Evolutionary conservation across 371 early-diverging fungal genomes (phyloP), one percentile per base, ranked within the genome.

Genomic region (Syncephalastrum racemosum): DNA sequence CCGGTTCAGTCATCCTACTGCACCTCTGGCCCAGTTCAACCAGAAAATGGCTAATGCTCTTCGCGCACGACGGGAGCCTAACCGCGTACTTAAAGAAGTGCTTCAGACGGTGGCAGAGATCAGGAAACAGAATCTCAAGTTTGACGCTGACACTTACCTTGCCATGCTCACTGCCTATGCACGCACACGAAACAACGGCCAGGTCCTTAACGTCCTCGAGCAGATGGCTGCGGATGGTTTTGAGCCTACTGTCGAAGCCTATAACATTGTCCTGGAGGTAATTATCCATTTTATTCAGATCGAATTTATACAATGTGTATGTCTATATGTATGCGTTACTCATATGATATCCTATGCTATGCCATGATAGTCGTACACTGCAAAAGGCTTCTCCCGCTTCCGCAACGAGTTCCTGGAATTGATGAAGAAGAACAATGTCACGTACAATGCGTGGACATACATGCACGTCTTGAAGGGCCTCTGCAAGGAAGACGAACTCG

Each of bases 101-200:
- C 44, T 68, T 20, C 57, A 53, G 3, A 63, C 71, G 39, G 53
- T 66, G 8, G 43, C 55, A 2, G 70, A 75, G 36, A 78, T 78
- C 47, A 63, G 70, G 20, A 43, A 51, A 3, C 59, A 64, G 16
- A 62, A 63, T 7, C 58, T 84, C 7, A 47, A 67, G 15, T 75
- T 78, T 4, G 82, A 84, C 51, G 25, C 71, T n/a, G 66, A 64
- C 42, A 81, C 81, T 0, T 74, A 82, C 64, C 79, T 78, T 56
- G 72, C 77, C 0, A 53, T 84, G 1, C 52, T 84, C 40, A 57
- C 68, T 6, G 78, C 72, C 13, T 80, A 79, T 56, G 67, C 68
- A 39, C 72, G 67, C n/a, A 58, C 60, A 8, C 57, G 50, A 25
- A 67, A 75, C 14, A 23, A 25, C 10, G 15, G 39, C 3, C 45